phyloP scores from a whole-genome alignment of 2,329 filamentous ascomycete species.

The Colletotrichum viniferum region DNA sequence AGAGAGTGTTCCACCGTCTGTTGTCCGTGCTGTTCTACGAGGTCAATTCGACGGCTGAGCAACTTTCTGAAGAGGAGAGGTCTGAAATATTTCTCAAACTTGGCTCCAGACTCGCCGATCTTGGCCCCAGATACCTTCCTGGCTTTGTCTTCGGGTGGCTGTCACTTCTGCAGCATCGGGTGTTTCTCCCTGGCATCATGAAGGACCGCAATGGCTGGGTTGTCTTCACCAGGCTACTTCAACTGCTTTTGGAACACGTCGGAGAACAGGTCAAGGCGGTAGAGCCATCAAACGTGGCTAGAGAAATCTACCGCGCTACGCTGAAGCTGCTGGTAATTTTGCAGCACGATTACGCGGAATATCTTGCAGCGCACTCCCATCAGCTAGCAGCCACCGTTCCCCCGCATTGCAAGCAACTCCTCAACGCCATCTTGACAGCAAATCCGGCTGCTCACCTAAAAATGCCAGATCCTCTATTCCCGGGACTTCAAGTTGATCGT shows the following conservation, averaged over 20 bases:
- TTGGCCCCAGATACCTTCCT: conserved; percentile 80
- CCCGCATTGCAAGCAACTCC: conserved; percentile 82
- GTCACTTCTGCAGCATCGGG: conserved; percentile 79
- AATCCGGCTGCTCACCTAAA: conserved; percentile 72
- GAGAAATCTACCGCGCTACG: conserved; percentile 83
- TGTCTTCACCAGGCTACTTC: conserved; percentile 74
- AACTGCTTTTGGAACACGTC: conserved; percentile 74
- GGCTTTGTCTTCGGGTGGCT: conserved; percentile 89
- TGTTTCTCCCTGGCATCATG: conserved; percentile 79
- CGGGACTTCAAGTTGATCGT: conserved; percentile 76
- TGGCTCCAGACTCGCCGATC: conserved; percentile 70
- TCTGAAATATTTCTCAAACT: conserved; percentile 75
- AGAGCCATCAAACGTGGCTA: conserved; percentile 71
- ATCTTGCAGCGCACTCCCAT: conserved; percentile 85
- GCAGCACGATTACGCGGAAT: conserved; percentile 94
- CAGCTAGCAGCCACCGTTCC: conserved; percentile 82
- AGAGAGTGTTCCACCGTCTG: conserved; percentile 89
- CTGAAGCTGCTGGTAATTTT: conserved; percentile 84
- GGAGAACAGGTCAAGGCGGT: conserved; percentile 80
- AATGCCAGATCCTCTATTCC: conserved; percentile 74
- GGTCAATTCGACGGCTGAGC: conserved; percentile 62
- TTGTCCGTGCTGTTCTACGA: conserved; percentile 84
- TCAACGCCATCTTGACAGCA: conserved; percentile 86
- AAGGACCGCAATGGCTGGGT: conserved; percentile 76
- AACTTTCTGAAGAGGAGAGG: conserved; percentile 65